Evolutionary conservation across 495 filamentous ascomycete species (phyloP).

Genomic region (Elaphomyces granulatus): DNA sequence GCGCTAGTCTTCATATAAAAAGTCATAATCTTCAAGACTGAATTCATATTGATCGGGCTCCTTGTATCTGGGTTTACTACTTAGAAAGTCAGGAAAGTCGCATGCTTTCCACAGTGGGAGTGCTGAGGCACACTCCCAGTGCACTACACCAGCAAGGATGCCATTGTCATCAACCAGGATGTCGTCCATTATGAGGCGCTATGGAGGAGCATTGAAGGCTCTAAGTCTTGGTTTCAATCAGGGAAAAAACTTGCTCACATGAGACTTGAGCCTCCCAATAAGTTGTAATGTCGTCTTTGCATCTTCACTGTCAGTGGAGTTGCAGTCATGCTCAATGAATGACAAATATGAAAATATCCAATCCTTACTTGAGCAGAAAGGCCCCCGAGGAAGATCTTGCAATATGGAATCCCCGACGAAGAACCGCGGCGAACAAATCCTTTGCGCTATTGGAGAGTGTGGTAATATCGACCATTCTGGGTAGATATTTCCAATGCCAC

Average conservation of each 20-base stretch:
- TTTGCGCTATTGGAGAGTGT: too few species aligned
- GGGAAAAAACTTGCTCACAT: conserved; percentile 5
- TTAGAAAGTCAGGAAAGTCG: conserved; percentile 32
- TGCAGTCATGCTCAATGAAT: conserved; percentile 2
- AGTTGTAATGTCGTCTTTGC: conserved; percentile 1
- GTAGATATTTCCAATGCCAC: conserved; percentile 27
- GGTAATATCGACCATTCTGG: too few species aligned
- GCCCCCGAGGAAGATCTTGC: conserved; percentile 9
- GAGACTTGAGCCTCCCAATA: conserved; percentile 1
- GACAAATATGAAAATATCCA: conserved; percentile 15
- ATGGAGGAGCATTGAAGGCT: conserved; percentile 30
- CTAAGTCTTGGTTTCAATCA: conserved; percentile 8
- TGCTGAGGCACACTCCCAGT: conserved; percentile 39
- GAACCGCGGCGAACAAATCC: conserved; percentile 19
- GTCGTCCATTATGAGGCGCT: too few species aligned
- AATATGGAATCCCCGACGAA: conserved; percentile 18
- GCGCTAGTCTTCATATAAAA: too few species aligned
- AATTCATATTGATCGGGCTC: conserved; percentile 19
- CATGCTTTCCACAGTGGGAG: conserved; percentile 34
- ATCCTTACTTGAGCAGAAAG: conserved; percentile 15
- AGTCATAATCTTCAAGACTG: too few species aligned
- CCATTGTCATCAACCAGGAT: conserved; percentile 33
- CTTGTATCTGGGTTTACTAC: conserved; percentile 8
- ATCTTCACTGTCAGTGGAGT: conserved; percentile 6
- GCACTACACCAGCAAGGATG: conserved; percentile 31